A percentile compares a stretch with the other conserved stretches of the same genome.
phyloP scores from a whole-genome alignment of 768 basidiomycete species.

The Clitopilus hobsonii region DNA sequence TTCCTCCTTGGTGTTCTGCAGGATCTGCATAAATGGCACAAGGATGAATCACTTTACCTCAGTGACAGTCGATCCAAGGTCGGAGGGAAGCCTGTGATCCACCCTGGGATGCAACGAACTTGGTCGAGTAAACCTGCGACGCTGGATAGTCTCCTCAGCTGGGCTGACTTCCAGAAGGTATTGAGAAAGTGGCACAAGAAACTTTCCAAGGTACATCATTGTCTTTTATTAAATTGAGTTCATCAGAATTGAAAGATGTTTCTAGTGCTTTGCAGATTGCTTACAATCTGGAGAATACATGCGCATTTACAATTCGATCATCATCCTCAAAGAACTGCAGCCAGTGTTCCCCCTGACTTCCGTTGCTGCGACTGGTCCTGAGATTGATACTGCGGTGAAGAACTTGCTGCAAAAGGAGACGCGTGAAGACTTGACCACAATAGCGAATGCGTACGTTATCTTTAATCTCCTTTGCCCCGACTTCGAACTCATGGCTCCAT shows the following conservation, averaged over 20 bases:
- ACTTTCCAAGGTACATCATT: conserved; percentile 51
- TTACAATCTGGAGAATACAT: conserved; percentile 90
- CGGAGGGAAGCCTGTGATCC: conserved; percentile 51
- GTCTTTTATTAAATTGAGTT: neutral
- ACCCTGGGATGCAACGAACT: conserved; percentile 67
- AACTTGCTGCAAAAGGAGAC: conserved; percentile 70
- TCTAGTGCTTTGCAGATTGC: conserved; percentile 72
- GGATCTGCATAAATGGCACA: conserved; percentile 77
- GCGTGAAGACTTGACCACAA: conserved; percentile 78
- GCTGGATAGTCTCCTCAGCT: conserved; percentile 55
- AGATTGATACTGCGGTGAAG: conserved; percentile 58
- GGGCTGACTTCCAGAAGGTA: conserved; percentile 66
- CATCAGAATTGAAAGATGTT: conserved; percentile 1
- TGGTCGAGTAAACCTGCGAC: conserved; percentile 41
- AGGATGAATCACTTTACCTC: conserved; percentile 68
- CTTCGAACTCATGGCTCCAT: too few relatives aligned
- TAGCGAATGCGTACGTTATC: conserved; percentile 64
- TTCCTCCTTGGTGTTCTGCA: conserved; percentile 78
- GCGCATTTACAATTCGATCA: conserved; percentile 96
- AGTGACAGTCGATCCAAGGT: conserved; percentile 65
- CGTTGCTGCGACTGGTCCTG: conserved; percentile 48
- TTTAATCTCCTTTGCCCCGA: too few relatives aligned
- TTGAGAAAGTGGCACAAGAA: conserved; percentile 83
- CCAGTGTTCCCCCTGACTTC: conserved; percentile 80
- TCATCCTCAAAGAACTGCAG: conserved; percentile 87